A percentile compares a stretch with the other conserved stretches of the same genome.
Conservation (phyloP, 352 stramenopile species). For the Phytophthora constricta region DNA sequence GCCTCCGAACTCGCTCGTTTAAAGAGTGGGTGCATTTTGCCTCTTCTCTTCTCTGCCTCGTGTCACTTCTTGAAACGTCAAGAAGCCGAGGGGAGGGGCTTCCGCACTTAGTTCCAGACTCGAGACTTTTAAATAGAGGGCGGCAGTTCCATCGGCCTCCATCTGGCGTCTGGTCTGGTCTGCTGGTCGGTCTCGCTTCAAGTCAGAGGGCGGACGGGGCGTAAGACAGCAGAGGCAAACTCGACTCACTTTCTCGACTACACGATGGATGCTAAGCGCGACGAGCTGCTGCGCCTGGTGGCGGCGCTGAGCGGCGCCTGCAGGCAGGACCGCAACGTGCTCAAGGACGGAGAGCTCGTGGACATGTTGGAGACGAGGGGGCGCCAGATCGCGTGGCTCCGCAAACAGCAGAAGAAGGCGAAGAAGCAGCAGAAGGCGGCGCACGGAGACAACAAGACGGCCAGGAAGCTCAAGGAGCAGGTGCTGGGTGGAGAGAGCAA, state of each 20-base stretch:
- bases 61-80: background rate
- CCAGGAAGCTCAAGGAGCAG: constrained; percentile 50
- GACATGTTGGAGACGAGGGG: constrained; percentile 65
- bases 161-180: background rate
- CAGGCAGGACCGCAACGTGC: constrained; percentile 61
- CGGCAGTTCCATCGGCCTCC: background rate
- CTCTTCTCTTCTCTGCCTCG: background rate
- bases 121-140: too few relatives aligned
- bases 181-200: background rate
- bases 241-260: constrained; percentile 4
- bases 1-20: background rate
- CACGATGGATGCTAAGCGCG: constrained; percentile 27
- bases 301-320: constrained; percentile 66
- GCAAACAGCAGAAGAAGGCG: constrained; percentile 39
- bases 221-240: background rate
- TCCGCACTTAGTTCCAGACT: too few relatives aligned
- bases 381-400: constrained; percentile 57
- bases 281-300: constrained; percentile 59
- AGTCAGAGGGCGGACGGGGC: background rate
- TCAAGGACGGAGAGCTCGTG: constrained; percentile 72
- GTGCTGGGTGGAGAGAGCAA: constrained; percentile 30
- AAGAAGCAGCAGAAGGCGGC: constrained; percentile 22
- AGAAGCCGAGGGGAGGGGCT: background rate
- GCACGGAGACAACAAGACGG: constrained; percentile 32
- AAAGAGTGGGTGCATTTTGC: background rate